Evolutionary conservation across 495 filamentous ascomycete species (phyloP).

Genomic region (Neurospora sp.): DNA sequence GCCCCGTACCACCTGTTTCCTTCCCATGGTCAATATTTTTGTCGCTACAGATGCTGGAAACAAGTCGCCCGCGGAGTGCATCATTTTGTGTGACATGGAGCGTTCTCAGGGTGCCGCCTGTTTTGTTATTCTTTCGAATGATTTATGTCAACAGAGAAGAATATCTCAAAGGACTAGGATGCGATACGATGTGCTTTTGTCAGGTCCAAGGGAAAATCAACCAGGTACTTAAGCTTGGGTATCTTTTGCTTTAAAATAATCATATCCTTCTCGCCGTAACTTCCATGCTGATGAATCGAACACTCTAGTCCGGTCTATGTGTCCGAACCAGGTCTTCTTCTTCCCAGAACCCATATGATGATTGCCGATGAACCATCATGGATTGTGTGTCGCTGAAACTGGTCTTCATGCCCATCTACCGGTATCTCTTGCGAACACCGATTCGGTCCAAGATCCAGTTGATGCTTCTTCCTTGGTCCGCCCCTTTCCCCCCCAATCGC

Average conservation of each 20-base stretch:
- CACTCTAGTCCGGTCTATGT: background rate
- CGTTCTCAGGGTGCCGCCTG: background rate
- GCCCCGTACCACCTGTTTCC: background rate
- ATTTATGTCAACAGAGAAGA: background rate
- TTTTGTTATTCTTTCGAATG: background rate
- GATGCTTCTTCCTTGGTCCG: background rate
- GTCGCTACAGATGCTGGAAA: background rate
- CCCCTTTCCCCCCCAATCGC: background rate
- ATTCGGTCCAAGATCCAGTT: background rate
- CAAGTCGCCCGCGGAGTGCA: background rate
- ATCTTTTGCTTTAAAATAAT: background rate
- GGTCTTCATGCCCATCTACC: background rate
- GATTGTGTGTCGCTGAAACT: background rate
- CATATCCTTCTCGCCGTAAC: background rate
- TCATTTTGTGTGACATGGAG: background rate
- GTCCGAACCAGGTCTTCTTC: background rate
- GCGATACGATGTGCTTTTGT: background rate
- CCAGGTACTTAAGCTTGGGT: background rate
- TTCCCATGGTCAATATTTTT: background rate
- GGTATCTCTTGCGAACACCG: background rate
- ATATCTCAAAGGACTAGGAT: background rate
- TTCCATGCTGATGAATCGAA: background rate
- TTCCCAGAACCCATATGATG: background rate
- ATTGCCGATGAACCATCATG: background rate
- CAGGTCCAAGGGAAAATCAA: background rate